Percentiles rank a stretch among this genome's conserved stretches.
Evolutionary conservation across 169 alveolate genomes (phyloP).

Genomic region (Babesia caballi): DNA sequence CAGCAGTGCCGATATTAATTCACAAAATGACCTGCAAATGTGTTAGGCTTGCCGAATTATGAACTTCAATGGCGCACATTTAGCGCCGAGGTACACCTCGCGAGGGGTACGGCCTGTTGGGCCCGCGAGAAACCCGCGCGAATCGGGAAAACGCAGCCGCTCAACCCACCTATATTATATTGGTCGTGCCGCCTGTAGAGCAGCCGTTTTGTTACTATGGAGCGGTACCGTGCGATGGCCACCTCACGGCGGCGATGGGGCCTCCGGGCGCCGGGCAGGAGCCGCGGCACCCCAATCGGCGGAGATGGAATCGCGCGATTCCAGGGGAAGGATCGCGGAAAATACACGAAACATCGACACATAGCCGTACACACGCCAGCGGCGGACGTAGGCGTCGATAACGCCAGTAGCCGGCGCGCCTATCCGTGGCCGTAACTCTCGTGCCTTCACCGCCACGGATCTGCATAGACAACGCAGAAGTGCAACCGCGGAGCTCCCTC

Average conservation of each 20-base stretch:
- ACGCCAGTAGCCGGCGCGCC: background rate
- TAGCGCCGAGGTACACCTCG: background rate
- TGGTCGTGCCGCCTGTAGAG: background rate
- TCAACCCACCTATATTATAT: conserved; percentile 6
- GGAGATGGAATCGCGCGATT: background rate
- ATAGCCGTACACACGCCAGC: background rate
- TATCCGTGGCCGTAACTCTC: too few relatives aligned
- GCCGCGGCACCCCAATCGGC: background rate
- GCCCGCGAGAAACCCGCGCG: background rate
- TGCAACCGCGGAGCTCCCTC: too few relatives aligned
- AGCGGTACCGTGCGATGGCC: background rate
- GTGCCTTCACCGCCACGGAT: too few relatives aligned
- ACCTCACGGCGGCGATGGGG: conserved; percentile 13
- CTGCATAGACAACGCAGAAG: too few relatives aligned
- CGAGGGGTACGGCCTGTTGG: background rate
- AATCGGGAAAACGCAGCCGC: background rate
- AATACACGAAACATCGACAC: background rate
- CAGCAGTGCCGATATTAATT: background rate
- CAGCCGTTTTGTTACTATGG: background rate
- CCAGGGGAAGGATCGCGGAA: background rate
- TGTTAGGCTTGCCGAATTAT: background rate
- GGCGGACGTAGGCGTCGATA: background rate
- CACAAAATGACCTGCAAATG: background rate
- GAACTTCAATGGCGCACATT: background rate
- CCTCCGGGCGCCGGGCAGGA: conserved; percentile 8